Percentiles rank a stretch among this genome's conserved stretches.
Evolutionary conservation across 805 yeast species (phyloP).

Genomic region (Lachancea dasiensis): DNA sequence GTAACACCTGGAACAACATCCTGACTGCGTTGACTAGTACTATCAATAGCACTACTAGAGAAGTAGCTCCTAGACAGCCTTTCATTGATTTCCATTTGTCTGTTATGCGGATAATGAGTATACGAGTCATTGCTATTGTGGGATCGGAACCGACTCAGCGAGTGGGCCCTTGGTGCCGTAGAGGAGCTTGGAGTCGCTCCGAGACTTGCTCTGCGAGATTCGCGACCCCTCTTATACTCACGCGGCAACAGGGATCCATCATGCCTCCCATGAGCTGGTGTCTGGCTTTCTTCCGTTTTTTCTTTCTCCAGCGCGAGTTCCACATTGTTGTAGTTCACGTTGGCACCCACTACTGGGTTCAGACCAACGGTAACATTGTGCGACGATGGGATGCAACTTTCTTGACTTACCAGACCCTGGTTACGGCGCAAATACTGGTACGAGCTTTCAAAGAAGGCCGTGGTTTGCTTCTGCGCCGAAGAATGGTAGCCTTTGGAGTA

Average conservation of each 20-base stretch:
- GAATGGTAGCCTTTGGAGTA: conserved; percentile 34
- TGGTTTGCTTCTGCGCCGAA: conserved; percentile 29
- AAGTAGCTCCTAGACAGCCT: conserved; percentile 18
- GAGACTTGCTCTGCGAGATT: conserved; percentile 6
- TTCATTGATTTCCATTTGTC: conserved; percentile 15
- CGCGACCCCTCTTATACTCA: not conserved
- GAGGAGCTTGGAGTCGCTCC: conserved; percentile 3
- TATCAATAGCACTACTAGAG: conserved; percentile 12
- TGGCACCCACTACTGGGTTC: conserved; percentile 35
- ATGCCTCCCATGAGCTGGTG: not conserved
- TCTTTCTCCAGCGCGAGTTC: conserved; percentile 22
- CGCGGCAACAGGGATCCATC: not conserved
- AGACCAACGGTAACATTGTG: conserved; percentile 25
- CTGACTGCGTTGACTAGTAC: not conserved
- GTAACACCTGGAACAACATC: not conserved
- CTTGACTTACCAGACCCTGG: conserved; percentile 29
- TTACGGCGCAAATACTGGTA: conserved; percentile 36
- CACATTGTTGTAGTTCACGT: conserved; percentile 27
- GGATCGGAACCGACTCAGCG: conserved; percentile 1
- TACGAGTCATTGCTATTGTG: conserved; percentile 1
- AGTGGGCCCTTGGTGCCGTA: not conserved
- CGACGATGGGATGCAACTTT: conserved; percentile 17
- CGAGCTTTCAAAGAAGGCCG: conserved; percentile 37
- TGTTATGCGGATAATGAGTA: conserved; percentile 12
- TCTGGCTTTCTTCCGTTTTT: conserved; percentile 6